Evolutionary conservation across 345 rosid genomes (phyloP).

Genomic region (Salix caprea): DNA sequence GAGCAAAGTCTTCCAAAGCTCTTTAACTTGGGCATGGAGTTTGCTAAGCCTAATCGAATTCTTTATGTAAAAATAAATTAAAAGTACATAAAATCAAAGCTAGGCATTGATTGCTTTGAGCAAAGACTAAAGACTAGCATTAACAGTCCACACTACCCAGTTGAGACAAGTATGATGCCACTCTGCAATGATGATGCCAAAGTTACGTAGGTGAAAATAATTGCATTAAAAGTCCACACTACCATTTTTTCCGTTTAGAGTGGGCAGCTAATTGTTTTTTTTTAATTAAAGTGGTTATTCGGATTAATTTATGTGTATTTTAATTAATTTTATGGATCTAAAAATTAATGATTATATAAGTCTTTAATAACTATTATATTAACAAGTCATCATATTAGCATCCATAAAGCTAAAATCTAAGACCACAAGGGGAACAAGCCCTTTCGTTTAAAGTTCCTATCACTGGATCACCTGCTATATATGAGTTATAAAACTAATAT

Average conservation of each 20-base stretch:
- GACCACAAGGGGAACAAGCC: too few species aligned
- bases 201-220: constrained; percentile 18
- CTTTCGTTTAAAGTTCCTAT: accelerated
- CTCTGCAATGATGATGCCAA: not conserved
- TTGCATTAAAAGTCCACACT: not conserved
- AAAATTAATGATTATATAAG: too few species aligned
- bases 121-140: not conserved
- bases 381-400: too few species aligned
- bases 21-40: not conserved
- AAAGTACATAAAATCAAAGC: not conserved
- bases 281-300: too few species aligned
- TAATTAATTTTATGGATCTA: too few species aligned
- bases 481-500: too few species aligned
- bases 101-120: not conserved
- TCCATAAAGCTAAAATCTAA: accelerated
- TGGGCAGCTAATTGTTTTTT: too few species aligned
- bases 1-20: not conserved
- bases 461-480: too few species aligned
- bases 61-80: not conserved
- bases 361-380: accelerated
- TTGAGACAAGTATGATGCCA: not conserved
- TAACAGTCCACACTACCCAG: too few species aligned
- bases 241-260: not conserved
- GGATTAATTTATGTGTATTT: too few species aligned
- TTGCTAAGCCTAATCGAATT: not conserved